These are phyloP conservation scores for Spathaspora sp. DNA, from an alignment of 1,139 yeast genomes.

Conservation along the genomic window DNA sequence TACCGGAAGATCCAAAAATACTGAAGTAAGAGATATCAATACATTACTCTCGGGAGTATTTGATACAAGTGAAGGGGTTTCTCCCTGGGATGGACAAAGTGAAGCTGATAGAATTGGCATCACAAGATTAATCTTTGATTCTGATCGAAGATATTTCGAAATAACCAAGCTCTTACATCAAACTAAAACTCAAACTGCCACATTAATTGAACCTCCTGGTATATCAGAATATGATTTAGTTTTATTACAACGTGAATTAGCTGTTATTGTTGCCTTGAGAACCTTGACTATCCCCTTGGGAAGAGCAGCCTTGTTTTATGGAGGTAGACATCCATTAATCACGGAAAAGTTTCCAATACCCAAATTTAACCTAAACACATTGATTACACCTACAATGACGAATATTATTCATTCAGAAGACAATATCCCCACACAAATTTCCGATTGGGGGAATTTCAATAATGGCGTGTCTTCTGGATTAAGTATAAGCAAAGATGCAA, in stretches of 20 bases:
- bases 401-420: slow-evolving; percentile 63
- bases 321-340: slow-evolving; percentile 72
- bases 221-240: slow-evolving; percentile 60
- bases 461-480: slow-evolving; percentile 90
- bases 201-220: slow-evolving; percentile 30
- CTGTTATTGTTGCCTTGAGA: slow-evolving; percentile 63
- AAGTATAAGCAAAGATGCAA: slow-evolving; percentile 65
- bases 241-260: slow-evolving; percentile 59
- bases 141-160: slow-evolving; percentile 79
- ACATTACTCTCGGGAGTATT: slow-evolving; percentile 46
- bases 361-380: slow-evolving; percentile 65
- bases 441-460: slow-evolving; percentile 89
- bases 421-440: slow-evolving; percentile 46
- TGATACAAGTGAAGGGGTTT: slow-evolving; percentile 46
- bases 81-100: slow-evolving; percentile 66
- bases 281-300: slow-evolving; percentile 80
- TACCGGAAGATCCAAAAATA: slow-evolving; percentile 1
- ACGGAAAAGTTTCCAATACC: slow-evolving; percentile 87
- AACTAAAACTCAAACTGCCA: slow-evolving; percentile 59
- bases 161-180: slow-evolving; percentile 71
- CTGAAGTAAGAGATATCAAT: slow-evolving; percentile 42
- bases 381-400: slow-evolving; percentile 65
- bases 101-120: slow-evolving; percentile 66
- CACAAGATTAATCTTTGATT: slow-evolving; percentile 71
- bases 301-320: slow-evolving; percentile 68